These are phyloP conservation scores for Paramecium tetraurelia DNA, from an alignment of 73 alveolate genomes.

Conservation along the genomic window DNA sequence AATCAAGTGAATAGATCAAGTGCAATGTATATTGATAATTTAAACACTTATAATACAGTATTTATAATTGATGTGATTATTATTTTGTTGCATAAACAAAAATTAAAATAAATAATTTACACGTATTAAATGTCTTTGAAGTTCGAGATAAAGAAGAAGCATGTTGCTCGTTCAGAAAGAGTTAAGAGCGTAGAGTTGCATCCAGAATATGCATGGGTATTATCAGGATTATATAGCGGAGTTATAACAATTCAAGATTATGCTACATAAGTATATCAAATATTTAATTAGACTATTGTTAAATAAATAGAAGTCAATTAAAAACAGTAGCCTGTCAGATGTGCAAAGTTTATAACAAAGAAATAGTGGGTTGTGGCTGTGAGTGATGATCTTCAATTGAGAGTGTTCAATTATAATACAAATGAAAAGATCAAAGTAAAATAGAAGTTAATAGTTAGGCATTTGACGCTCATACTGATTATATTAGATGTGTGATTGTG, in stretches of 20 bases:
- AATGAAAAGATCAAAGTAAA: constrained; percentile 89
- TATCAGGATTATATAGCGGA: constrained; percentile 96
- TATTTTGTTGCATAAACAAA: neutral
- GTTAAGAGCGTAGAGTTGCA: constrained; percentile 98
- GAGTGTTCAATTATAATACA: constrained; percentile 97
- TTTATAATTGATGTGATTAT: neutral
- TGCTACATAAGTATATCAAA: neutral
- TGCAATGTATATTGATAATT: neutral
- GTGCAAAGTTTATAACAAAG: constrained; percentile 94
- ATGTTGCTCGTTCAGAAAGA: constrained; percentile 80
- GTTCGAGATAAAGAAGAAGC: constrained; percentile 58
- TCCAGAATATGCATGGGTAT: constrained; percentile 96
- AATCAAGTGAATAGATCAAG: neutral
- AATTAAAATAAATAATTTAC: neutral
- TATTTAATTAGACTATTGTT: constrained; percentile 72
- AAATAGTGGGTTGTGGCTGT: constrained; percentile 84
- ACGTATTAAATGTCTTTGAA: constrained; percentile 44
- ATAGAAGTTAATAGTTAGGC: neutral
- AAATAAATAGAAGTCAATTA: constrained; percentile 84
- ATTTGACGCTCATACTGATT: constrained; percentile 96
- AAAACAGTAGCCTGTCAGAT: constrained; percentile 87
- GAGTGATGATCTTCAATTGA: constrained; percentile 80
- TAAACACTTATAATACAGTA: neutral
- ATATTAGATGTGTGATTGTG: constrained; percentile 92
- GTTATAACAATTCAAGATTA: constrained; percentile 97